Conservation (phyloP, 495 filamentous ascomycete genomes). For the Neurospora terricola region DNA sequence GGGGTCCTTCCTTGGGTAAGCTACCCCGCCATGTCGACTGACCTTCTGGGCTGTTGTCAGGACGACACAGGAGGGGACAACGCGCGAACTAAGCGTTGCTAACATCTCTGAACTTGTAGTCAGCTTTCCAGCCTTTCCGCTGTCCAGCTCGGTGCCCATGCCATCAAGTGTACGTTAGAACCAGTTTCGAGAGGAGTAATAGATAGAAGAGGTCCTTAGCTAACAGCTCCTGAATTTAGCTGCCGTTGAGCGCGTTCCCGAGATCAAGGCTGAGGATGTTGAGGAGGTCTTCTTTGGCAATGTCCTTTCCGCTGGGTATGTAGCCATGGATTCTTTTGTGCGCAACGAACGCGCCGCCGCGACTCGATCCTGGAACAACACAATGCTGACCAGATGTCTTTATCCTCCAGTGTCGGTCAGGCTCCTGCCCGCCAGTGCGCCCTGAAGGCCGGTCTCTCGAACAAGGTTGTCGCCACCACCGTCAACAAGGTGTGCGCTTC, state of each 20-base stretch:
- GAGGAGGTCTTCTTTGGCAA: constrained; percentile 98
- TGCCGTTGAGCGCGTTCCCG: constrained; percentile 75
- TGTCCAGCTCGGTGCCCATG: constrained; percentile 77
- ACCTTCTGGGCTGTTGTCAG: constrained; percentile 2
- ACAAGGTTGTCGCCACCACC: constrained; percentile 76
- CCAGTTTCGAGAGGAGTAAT: neutral
- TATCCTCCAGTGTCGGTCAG: constrained; percentile 67
- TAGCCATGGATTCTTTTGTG: constrained; percentile 28
- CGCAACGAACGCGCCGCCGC: neutral
- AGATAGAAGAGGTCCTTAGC: constrained; percentile 9
- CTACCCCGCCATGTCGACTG: constrained; percentile 8
- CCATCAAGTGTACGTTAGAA: constrained; percentile 65
- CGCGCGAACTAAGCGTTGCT: constrained; percentile 7
- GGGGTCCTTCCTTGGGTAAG: constrained; percentile 83
- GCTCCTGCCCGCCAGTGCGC: constrained; percentile 93
- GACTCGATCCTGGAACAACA: neutral
- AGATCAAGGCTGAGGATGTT: constrained; percentile 78
- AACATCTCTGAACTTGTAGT: constrained; percentile 31
- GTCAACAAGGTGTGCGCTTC: constrained; percentile 99
- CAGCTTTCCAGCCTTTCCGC: constrained; percentile 80
- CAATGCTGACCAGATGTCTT: constrained; percentile 1
- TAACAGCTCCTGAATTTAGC: constrained; percentile 36
- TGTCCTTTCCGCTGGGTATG: constrained; percentile 89
- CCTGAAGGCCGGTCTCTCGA: constrained; percentile 69
- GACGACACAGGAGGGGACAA: neutral